Evolutionary conservation across 225 moss, liverwort and hornwort genomes (phyloP).

Genomic region (Neckera pumila): DNA sequence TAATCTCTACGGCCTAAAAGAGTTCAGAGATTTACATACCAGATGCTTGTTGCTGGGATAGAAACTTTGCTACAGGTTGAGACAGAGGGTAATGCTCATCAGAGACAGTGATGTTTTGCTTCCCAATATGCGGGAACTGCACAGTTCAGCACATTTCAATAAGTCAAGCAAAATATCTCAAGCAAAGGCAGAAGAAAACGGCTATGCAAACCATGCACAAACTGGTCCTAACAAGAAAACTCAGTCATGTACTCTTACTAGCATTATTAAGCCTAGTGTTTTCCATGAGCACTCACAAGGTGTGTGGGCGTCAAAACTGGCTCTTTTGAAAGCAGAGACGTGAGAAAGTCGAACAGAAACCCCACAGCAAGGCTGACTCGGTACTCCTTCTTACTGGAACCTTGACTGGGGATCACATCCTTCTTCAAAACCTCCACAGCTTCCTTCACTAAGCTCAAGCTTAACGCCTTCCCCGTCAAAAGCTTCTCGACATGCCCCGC

Average conservation of each 20-base stretch:
- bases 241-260: neutral
- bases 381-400: conserved; percentile 27
- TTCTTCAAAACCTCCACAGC: conserved; percentile 43
- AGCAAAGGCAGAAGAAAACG: neutral
- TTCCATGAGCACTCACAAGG: neutral
- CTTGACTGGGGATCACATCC: conserved; percentile 25
- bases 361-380: conserved; percentile 53
- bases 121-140: conserved; percentile 3
- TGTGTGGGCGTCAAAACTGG: neutral
- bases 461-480: conserved; percentile 15
- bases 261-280: neutral
- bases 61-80: conserved; percentile 42
- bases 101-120: conserved; percentile 14
- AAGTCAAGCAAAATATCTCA: neutral
- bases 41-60: conserved; percentile 51
- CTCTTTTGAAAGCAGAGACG: conserved; percentile 2
- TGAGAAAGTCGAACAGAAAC: conserved; percentile 64
- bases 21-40: conserved; percentile 9
- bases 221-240: neutral
- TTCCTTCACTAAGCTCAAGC: conserved; percentile 20
- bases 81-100: conserved; percentile 46
- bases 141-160: neutral
- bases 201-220: neutral
- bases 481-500: conserved; percentile 42
- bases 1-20: neutral